phyloP scores from a whole-genome alignment of 345 rosid genomes.

The Clarkia xantiana region DNA sequence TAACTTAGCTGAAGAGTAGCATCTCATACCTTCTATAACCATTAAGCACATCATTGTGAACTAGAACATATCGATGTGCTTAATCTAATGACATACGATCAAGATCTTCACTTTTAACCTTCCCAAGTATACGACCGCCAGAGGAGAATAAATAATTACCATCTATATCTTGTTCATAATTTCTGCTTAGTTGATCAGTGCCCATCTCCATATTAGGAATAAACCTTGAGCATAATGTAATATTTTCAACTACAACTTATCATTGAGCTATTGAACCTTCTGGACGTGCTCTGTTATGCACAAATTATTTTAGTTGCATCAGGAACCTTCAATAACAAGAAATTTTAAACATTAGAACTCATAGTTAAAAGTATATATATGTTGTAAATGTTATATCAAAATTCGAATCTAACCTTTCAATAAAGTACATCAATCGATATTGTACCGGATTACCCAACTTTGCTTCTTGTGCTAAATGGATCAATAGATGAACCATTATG shows the following conservation, averaged over 20 bases:
- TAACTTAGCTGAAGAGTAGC: too few relatives aligned
- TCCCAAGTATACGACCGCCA: background rate
- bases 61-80: constrained; percentile 2
- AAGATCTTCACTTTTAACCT: background rate
- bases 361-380: too few relatives aligned
- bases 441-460: constrained; percentile 2
- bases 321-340: background rate
- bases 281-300: background rate
- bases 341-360: too few relatives aligned
- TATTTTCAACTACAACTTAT: background rate
- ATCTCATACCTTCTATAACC: background rate
- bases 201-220: background rate
- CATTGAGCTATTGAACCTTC: too few relatives aligned
- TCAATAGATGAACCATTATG: constrained; percentile 3
- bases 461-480: too few relatives aligned
- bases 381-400: too few relatives aligned
- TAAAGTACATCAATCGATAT: constrained; percentile 4
- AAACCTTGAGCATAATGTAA: constrained; percentile 3
- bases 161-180: background rate
- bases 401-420: background rate
- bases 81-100: too few relatives aligned
- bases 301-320: background rate
- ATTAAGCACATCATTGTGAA: background rate
- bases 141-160: background rate
- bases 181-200: background rate